Conservation (phyloP, 1,139 yeast genomes). For the Blastobotrys ciferrii region DNA sequence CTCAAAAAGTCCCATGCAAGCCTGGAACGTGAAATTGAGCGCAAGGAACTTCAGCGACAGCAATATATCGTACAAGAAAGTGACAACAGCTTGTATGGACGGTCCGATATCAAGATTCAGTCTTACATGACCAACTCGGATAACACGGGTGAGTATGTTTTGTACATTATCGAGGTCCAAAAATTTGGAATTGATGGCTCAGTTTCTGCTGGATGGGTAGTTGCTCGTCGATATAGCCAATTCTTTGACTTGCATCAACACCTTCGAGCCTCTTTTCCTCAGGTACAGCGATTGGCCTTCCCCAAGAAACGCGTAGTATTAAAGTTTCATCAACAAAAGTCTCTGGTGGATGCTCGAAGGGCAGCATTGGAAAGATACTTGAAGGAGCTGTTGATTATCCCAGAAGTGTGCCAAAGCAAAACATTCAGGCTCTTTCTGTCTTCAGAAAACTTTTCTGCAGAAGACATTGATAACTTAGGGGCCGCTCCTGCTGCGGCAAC, state of each 20-base stretch:
- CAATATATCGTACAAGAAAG: conserved; percentile 82
- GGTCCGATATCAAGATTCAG: conserved; percentile 62
- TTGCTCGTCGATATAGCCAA: conserved; percentile 84
- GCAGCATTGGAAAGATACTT: conserved; percentile 61
- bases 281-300: conserved; percentile 51
- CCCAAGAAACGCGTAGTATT: conserved; percentile 67
- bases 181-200: conserved; percentile 47
- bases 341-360: conserved; percentile 65
- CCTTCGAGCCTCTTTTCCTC: conserved; percentile 52
- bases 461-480: conserved; percentile 7
- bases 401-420: conserved; percentile 70
- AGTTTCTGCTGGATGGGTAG: conserved; percentile 79
- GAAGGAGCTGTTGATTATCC: conserved; percentile 53
- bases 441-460: conserved; percentile 54
- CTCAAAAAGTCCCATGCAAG: conserved; percentile 64
- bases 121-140: conserved; percentile 55
- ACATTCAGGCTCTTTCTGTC: conserved; percentile 77
- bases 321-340: conserved; percentile 59
- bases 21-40: conserved; percentile 64
- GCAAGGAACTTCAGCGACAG: conserved; percentile 72
- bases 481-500: conserved; percentile 1
- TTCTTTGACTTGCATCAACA: conserved; percentile 71
- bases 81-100: conserved; percentile 73
- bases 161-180: conserved; percentile 76
- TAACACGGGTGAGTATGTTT: conserved; percentile 58